Evolutionary conservation across 306 rosid species (phyloP), one percentile per base, ranked within the genome.

Genomic region (Cicer yamashitae): DNA sequence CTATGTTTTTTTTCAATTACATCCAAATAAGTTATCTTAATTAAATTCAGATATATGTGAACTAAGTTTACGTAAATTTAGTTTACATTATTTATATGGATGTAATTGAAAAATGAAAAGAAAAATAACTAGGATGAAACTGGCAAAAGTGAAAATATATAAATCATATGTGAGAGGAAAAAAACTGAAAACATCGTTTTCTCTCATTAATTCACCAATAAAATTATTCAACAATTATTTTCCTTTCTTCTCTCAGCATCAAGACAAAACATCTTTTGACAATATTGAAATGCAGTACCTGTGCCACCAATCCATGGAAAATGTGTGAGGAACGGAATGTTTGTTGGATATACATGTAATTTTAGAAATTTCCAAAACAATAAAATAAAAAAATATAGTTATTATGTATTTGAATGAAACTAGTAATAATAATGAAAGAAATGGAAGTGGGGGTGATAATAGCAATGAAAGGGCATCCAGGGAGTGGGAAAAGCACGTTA

Each of bases 391-490:
- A 14, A n/a, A 3, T 13, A 11, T 48, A 4, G 3, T 2, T 14
- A 13, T 15, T 62, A 61, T 38, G n/a, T 13, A 38, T 62, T 14
- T 7, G 13, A 40, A 7, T 48, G 6, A 64, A 9, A 6, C 3
- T 6, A 30, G 60, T 22, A 30, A 3, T 25, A 22, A 30, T 1
- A 25, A 59, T 12, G 0, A 41, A 43, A 25, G 1, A 65, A 18
- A 65, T 30, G 30, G 20, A 46, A 8, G 51, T 38, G 12, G 54
- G 43, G 34, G 20, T 87, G 80, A 79, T 91, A 14, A 79, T 89
- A 59, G 89, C 93, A 5, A 87, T 89, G 93, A 91, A 91, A 80
- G 91, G 96, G 0, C 96, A 91, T 64, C 93, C 93, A 0, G 96
- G 91, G 0, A 84, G 79, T 1, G 91, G 93, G 0, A 87, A 91